Evolutionary conservation across 2,329 filamentous ascomycete species (phyloP), one percentile per base, ranked within the genome.

Genomic region (Pseudogymnoascus sp.): DNA sequence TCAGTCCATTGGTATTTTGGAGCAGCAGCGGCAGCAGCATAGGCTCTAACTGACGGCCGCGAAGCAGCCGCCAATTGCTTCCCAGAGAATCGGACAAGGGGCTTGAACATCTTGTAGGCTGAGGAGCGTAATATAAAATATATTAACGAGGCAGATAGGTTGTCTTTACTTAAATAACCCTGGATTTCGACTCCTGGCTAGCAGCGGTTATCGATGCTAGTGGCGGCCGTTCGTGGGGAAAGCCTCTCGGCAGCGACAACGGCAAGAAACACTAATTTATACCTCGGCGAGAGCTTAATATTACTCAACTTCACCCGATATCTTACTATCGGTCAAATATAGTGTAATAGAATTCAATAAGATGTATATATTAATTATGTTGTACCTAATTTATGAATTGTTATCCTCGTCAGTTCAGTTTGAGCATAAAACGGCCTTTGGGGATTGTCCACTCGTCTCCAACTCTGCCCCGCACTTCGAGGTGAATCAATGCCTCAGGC

Each of bases 1-100:
- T 99, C 95, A 74, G 95, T 84, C 93, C 95, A 99, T 75, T 96
- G 87, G 75, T 97, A 97, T 28, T 74, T 66, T 59, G 69, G 70
- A 62, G 69, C 69, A 65, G 72, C 68, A 50, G 70, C 65, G 38
- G 70, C 66, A 7, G 66, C 68, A 44, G 71, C 70, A 67, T 71
- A 70, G 25, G 67, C 63, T 21, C 50, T 56, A 12, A 56, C 50
- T 56, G 50, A 56, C 50, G 50, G 65, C 34, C 67, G 68, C 40
- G 66, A 59, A 61, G 66, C 64, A 65, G 66, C 64, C 12, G 67
- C 61, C 59, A 70, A 68, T 67, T 69, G 68, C 53, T 65, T 67
- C 8, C 65, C 64, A 63, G 66, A 63, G 61, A 37, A 65, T 65
- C 67, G 67, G 56, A 73, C 61, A 36, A 70, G 21, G 34, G 71